phyloP scores from a whole-genome alignment of 2,329 filamentous ascomycete genomes.

The Colletotrichum sp. region DNA sequence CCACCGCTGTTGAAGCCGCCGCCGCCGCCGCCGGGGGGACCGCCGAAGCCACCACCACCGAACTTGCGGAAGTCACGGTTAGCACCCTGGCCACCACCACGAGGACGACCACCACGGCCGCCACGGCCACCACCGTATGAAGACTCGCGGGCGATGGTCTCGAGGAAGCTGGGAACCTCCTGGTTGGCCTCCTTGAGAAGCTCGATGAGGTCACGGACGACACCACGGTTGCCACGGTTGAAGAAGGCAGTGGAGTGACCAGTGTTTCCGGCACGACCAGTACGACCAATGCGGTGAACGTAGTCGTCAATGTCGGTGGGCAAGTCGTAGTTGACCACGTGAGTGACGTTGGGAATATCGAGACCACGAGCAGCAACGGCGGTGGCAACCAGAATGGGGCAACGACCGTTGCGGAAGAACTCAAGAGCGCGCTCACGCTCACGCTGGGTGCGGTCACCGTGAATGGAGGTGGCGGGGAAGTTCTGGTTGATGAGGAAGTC shows the following conservation, averaged over 20 bases:
- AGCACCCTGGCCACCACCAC: slow-evolving; percentile 72
- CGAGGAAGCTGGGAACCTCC: slow-evolving; percentile 91
- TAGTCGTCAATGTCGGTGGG: slow-evolving; percentile 99
- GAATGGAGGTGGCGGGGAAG: slow-evolving; percentile 97
- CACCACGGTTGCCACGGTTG: slow-evolving; percentile 98
- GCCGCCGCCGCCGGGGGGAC: slow-evolving; percentile 48
- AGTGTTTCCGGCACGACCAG: slow-evolving; percentile 98
- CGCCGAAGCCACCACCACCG: slow-evolving; percentile 60
- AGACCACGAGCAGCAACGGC: slow-evolving; percentile 91
- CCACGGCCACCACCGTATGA: slow-evolving; percentile 76
- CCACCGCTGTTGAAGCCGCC: slow-evolving; percentile 46
- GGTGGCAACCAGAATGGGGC: slow-evolving; percentile 95
- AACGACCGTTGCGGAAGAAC: slow-evolving; percentile 95
- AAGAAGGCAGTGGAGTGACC: slow-evolving; percentile 99
- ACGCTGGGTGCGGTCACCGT: slow-evolving; percentile 97
- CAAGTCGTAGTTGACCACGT: slow-evolving; percentile 99
- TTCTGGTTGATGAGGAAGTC: slow-evolving; percentile 99
- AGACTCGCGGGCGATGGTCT: slow-evolving; percentile 95
- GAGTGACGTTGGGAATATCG: slow-evolving; percentile 95
- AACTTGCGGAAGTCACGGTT: slow-evolving; percentile 92
- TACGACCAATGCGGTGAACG: slow-evolving; percentile 99
- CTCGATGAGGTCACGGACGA: slow-evolving; percentile 96
- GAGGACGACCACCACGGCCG: slow-evolving; percentile 68
- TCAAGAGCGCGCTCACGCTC: slow-evolving; percentile 98
- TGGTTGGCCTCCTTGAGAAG: slow-evolving; percentile 99